Evolutionary conservation across 495 filamentous ascomycete genomes (phyloP).

Genomic region (Podospora pseudocomata): DNA sequence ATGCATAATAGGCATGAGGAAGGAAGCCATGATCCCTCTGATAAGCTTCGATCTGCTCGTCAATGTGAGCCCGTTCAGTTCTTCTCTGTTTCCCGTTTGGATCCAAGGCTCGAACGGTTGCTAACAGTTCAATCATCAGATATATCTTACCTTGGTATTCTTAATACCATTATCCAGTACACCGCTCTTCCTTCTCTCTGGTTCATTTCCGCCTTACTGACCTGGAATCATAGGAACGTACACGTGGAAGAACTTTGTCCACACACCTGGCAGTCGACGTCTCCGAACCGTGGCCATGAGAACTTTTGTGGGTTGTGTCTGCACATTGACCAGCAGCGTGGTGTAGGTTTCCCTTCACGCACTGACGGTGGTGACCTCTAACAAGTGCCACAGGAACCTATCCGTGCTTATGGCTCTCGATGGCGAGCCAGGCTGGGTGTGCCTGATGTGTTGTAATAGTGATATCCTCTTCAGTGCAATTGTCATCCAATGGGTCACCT

Average conservation of each 20-base stretch:
- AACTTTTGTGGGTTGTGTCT: constrained; percentile 49
- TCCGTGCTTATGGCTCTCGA: constrained; percentile 47
- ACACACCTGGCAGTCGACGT: constrained; percentile 32
- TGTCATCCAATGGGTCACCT: constrained; percentile 54
- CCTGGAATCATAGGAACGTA: constrained; percentile 32
- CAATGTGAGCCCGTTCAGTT: constrained; percentile 36
- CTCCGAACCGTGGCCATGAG: constrained; percentile 42
- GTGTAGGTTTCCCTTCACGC: constrained; percentile 31
- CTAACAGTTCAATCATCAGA: constrained; percentile 25
- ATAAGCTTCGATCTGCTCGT: constrained; percentile 48
- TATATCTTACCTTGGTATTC: constrained; percentile 52
- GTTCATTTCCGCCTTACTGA: not conserved
- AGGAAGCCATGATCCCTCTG: constrained; percentile 47
- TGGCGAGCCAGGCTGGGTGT: constrained; percentile 55
- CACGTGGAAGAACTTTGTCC: constrained; percentile 37
- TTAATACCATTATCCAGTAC: constrained; percentile 46
- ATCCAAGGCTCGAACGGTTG: not conserved
- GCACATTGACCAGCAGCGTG: constrained; percentile 46
- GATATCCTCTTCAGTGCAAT: constrained; percentile 53
- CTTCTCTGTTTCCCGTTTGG: not conserved
- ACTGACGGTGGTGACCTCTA: not conserved
- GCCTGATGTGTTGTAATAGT: constrained; percentile 54
- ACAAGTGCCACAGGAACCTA: constrained; percentile 40
- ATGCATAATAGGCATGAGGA: constrained; percentile 54
- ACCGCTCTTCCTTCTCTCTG: not conserved